Evolutionary conservation across 2,329 filamentous ascomycete species (phyloP), one percentile per base, ranked within the genome.

Genomic region (Pezicula rhizophila): DNA sequence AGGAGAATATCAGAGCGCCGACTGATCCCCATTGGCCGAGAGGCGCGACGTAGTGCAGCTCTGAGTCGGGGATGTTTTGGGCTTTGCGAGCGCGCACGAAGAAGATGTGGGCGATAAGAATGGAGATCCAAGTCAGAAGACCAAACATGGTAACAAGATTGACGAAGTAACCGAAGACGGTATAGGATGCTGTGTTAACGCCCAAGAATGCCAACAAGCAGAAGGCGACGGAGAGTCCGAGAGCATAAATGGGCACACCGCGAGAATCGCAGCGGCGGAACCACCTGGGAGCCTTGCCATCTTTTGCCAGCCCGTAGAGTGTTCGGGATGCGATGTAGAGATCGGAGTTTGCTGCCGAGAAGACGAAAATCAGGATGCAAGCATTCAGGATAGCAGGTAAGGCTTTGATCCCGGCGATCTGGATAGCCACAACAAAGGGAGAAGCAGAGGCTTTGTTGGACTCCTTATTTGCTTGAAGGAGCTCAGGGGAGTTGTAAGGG

Each of bases 21-120:
- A 81, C 81, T 0, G 84, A 89, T 10, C 88, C 89, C 52, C 65
- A 77, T 34, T 81, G 68, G n/a, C 88, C 87, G 14, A 91, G 75
- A 0, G 88, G 88, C 0, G 87, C 84, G 14, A 74, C 74, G 64
- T 84, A 90, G 1, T 80, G 77, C 52, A 87, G 69, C 39, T 70
- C 66, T 11, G 69, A 68, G 61, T 82, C 64, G 10, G 75, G 66
- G 12, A 87, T 69, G 47, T 72, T 70, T 59, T 87, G 84, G 0
- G 78, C 82, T 31, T 71, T 70, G 50, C 82, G 80, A 0, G 79
- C 84, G 4, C 74, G 73, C 52, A 84, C 74, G 62, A 85, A 87
- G 68, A 65, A 79, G 64, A 87, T 82, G 67, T 87, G 83, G 2
- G 81, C 80, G 42, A 85, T 87, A 86, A 61, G 42, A 72, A 82